Base-by-base conservation (phyloP, 139 green algal genomes). In the Volvox africanus region DNA sequence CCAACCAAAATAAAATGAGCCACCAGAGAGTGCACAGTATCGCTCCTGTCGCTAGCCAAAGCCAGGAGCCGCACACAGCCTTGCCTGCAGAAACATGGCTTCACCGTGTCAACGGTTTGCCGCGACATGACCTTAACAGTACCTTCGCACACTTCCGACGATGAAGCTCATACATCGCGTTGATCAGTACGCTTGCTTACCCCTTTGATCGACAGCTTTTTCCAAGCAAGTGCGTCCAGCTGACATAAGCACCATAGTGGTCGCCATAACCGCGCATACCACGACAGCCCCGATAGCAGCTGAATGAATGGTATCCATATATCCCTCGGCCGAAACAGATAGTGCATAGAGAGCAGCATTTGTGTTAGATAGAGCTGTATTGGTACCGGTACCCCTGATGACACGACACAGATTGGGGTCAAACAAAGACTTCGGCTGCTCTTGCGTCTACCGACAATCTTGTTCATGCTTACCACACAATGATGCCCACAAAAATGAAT, bases 1-100 rank as follows among this genome's bases (percentile, higher is more conserved):
- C 89, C 24, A 92, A 33, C 89, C 89, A 92, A n/a, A 92, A 90
- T 2, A 92, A 73, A 37, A 92, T 92, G 35, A 88, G 35, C 89
- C 89, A 92, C 89, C 82, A 90, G 2, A 92, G 24, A 14, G 89
- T n/a, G 35, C 82, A 77, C 0, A 92, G 61, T 0, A 92, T 61
- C 0, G 89, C 89, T 37, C 80, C 71, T 13, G 86, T 86, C 1
- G 83, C 89, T 18, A 92, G 83, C 89, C 89, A 92, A 20, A 92
- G 82, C 89, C 89, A 92, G 5, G 89, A 89, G 0, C 89, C 89
- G 37, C 89, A 92, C 28, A 88, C 89, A 13, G 82, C 83, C 32
- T 87, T 90, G 61, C 89, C 89, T 92, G 89, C 12, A 50, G 19
- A 35, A 55, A 55, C 9, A 55, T 55, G 44, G 9, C 44, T 55